Percentiles rank a stretch among this genome's conserved stretches.
phyloP scores from a whole-genome alignment of 129 eudicot genomes.

The Smallanthus sonchifolius region DNA sequence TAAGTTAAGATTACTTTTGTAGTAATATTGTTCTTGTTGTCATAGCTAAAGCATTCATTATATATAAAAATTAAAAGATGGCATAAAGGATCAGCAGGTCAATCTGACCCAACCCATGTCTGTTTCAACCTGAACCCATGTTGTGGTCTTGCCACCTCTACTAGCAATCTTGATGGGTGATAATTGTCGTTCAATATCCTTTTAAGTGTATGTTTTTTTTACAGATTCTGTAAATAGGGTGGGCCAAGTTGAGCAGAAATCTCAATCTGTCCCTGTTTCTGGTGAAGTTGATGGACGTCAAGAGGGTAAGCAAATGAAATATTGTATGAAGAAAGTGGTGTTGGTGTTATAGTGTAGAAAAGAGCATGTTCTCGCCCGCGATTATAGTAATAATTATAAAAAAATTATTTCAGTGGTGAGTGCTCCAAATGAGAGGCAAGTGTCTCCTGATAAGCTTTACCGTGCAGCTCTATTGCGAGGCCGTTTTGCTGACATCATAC shows the following conservation, averaged over 20 bases:
- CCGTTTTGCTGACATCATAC: conserved; percentile 89
- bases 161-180: neutral
- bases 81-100: neutral
- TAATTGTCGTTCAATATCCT: neutral
- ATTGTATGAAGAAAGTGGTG: conserved; percentile 39
- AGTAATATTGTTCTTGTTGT: neutral
- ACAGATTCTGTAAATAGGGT: conserved; percentile 41
- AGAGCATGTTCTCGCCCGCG: neutral
- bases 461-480: conserved; percentile 86
- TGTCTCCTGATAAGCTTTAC: conserved; percentile 89
- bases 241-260: conserved; percentile 45
- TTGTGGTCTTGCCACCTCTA: neutral
- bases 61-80: neutral
- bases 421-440: conserved; percentile 66
- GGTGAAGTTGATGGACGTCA: conserved; percentile 39
- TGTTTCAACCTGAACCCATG: neutral
- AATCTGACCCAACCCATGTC: neutral
- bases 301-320: conserved; percentile 78
- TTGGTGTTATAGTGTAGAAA: conserved; percentile 40
- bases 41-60: neutral
- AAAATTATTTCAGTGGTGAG: conserved; percentile 30
- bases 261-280: conserved; percentile 24
- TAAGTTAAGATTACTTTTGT: neutral
- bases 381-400: neutral
- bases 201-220: neutral